Evolutionary conservation across 2,329 filamentous ascomycete species (phyloP).

Genomic region (Penicillium rolfsii): DNA sequence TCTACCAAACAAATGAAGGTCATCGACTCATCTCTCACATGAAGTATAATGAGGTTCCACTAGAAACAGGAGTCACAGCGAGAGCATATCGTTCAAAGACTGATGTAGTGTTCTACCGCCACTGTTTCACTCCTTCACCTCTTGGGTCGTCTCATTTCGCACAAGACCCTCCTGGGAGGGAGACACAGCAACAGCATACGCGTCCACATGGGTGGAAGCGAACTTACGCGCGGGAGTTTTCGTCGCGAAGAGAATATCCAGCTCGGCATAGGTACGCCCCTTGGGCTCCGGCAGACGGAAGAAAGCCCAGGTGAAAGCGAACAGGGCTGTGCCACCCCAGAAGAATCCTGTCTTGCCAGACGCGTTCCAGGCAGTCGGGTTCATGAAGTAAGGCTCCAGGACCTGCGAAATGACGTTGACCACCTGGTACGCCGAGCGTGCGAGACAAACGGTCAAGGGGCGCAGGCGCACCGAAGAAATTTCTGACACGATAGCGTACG

Average conservation of each 20-base stretch:
- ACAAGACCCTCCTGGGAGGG: slow-evolving; percentile 26
- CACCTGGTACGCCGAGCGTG: slow-evolving; percentile 57
- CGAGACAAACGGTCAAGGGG: slow-evolving; percentile 59
- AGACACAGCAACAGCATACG: slow-evolving; percentile 17
- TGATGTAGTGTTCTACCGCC: background rate
- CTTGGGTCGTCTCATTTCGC: slow-evolving; percentile 12
- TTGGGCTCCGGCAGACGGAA: slow-evolving; percentile 46
- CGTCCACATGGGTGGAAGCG: slow-evolving; percentile 24
- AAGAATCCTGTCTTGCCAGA: slow-evolving; percentile 48
- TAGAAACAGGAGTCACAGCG: no score
- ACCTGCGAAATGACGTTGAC: slow-evolving; percentile 53
- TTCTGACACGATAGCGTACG: slow-evolving; percentile 58
- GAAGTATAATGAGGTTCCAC: no score
- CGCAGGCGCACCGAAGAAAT: slow-evolving; percentile 59
- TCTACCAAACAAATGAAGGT: background rate
- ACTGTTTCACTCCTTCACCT: slow-evolving; percentile 15
- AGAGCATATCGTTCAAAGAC: background rate
- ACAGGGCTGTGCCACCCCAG: slow-evolving; percentile 38
- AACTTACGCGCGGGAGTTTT: slow-evolving; percentile 43
- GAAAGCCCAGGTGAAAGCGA: slow-evolving; percentile 41
- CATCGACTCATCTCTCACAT: slow-evolving; percentile 1
- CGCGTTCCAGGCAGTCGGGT: slow-evolving; percentile 42
- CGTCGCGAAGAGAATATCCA: slow-evolving; percentile 48
- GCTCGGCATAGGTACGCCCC: slow-evolving; percentile 44
- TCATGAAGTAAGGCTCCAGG: slow-evolving; percentile 41